A percentile compares a stretch with the other conserved stretches of the same genome.
Conservation (phyloP, 1,284 basidiomycete species). For the Heterobasidion occidentale region DNA sequence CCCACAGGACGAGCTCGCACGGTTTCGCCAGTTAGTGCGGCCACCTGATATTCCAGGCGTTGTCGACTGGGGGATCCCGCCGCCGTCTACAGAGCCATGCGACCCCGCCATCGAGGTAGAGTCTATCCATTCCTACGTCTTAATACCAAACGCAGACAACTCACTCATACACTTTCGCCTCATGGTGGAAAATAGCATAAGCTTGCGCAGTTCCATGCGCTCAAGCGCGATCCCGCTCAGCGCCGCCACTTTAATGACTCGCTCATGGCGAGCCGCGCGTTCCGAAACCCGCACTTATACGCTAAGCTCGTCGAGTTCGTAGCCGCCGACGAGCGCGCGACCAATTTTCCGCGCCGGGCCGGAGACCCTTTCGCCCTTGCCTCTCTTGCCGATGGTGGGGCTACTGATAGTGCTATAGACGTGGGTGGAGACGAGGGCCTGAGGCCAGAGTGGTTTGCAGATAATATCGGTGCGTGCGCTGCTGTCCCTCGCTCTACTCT, state of each 20-base stretch:
- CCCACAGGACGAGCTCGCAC: constrained; percentile 35
- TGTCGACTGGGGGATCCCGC: constrained; percentile 76
- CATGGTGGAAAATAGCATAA: constrained; percentile 49
- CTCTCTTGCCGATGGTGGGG: background rate
- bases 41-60: constrained; percentile 57
- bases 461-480: constrained; percentile 50
- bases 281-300: constrained; percentile 93
- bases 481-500: background rate
- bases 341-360: constrained; percentile 54
- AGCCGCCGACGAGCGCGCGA: constrained; percentile 78
- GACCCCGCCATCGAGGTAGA: constrained; percentile 56
- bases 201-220: constrained; percentile 63
- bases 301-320: constrained; percentile 89
- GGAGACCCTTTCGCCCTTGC: background rate
- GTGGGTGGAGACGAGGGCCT: constrained; percentile 67
- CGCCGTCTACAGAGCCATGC: constrained; percentile 43
- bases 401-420: constrained; percentile 15
- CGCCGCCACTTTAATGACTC: constrained; percentile 94
- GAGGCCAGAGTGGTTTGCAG: constrained; percentile 59
- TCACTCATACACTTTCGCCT: constrained; percentile 19
- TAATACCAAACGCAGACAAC: constrained; percentile 4
- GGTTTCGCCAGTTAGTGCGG: constrained; percentile 47
- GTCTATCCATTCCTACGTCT: background rate
- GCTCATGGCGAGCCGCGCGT: constrained; percentile 82
- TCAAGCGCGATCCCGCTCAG: constrained; percentile 54